These are phyloP conservation scores for Apiospora koreana DNA, from an alignment of 2,329 filamentous ascomycete genomes.

Conservation along the genomic window DNA sequence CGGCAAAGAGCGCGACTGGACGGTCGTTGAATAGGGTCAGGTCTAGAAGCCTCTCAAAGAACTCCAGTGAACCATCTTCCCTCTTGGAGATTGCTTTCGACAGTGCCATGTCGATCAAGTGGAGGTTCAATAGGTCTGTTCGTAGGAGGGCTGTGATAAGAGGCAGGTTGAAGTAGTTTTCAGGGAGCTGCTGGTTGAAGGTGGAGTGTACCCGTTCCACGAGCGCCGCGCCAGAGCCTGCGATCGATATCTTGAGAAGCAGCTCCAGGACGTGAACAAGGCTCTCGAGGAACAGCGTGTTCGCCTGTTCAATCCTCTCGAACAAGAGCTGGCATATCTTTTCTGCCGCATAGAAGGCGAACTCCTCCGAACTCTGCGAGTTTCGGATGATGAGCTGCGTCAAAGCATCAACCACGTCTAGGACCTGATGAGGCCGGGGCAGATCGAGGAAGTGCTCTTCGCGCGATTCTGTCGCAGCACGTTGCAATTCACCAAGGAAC, in stretches of 20 bases:
- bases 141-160: conserved; percentile 58
- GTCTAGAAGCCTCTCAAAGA: conserved; percentile 79
- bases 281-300: conserved; percentile 60
- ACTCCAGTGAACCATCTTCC: conserved; percentile 72
- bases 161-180: conserved; percentile 57
- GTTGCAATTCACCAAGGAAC: conserved; percentile 58
- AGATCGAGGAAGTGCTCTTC: conserved; percentile 64
- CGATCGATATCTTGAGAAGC: conserved; percentile 55
- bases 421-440: conserved; percentile 57
- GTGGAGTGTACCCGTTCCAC: conserved; percentile 56
- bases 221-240: conserved; percentile 46
- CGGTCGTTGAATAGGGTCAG: conserved; percentile 76
- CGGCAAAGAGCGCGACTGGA: conserved; percentile 76
- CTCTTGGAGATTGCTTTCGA: conserved; percentile 71
- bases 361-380: conserved; percentile 61
- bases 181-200: conserved; percentile 58
- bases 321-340: conserved; percentile 61
- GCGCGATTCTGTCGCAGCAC: conserved; percentile 51
- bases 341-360: conserved; percentile 59
- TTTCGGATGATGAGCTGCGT: conserved; percentile 64
- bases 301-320: conserved; percentile 45
- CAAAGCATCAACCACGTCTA: conserved; percentile 64
- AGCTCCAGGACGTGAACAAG: conserved; percentile 64
- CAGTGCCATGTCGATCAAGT: conserved; percentile 69
- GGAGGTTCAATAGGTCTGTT: conserved; percentile 64